phyloP scores from a whole-genome alignment of 148 eudicot genomes.

The Rhododendron mucronatum region DNA sequence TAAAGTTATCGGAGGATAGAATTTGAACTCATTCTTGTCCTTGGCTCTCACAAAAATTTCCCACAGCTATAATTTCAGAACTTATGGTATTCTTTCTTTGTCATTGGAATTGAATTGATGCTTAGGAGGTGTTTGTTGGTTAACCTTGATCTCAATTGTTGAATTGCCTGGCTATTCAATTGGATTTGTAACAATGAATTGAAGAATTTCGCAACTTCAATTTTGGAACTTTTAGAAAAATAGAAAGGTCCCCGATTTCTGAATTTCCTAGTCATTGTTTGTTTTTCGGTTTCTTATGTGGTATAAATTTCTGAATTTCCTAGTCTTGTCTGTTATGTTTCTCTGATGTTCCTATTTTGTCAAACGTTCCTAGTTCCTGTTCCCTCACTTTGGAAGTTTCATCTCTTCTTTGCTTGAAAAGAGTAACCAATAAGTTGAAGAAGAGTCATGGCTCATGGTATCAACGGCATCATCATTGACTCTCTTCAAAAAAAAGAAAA shows the following conservation, averaged over 20 bases:
- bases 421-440: background rate
- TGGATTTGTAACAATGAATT: background rate
- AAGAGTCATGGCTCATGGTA: background rate
- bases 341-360: background rate
- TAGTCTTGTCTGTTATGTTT: background rate
- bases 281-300: background rate
- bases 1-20: background rate
- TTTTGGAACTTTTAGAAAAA: background rate
- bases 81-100: background rate
- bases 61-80: background rate
- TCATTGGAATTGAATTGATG: background rate
- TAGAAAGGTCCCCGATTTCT: background rate
- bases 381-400: background rate
- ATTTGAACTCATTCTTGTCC: background rate
- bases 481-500: background rate
- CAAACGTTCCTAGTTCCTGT: background rate
- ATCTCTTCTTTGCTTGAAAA: background rate
- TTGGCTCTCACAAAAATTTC: background rate
- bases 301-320: background rate
- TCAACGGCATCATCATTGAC: background rate
- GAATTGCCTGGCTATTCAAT: background rate
- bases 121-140: conserved; percentile 9
- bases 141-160: conserved; percentile 13
- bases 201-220: background rate
- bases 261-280: background rate